Evolutionary conservation across 2,329 filamentous ascomycete species (phyloP), one percentile per base, ranked within the genome.

Genomic region (Fusarium coffeatum): DNA sequence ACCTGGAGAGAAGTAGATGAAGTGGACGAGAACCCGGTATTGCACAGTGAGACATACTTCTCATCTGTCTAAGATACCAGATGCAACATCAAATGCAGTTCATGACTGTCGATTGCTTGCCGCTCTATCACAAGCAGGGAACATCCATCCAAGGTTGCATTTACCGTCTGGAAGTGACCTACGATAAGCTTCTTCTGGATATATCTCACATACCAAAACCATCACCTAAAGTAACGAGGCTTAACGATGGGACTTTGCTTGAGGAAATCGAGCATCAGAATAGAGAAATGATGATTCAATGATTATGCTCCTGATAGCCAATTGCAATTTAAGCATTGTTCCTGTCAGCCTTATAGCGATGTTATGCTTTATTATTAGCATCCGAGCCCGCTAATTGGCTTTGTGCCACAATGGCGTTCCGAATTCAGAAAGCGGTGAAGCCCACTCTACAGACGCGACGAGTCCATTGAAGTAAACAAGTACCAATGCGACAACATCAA

Each of bases 381-480:
- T 12, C 18, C 34, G 10, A 20, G n/a, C n/a, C 46, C 27, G 27
- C 27, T 48, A 25, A 45, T 23, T 45, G 22, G 22, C 22, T 37
- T n/a, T 23, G 12, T 28, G 32, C 60, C 45, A 51, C 51, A 53
- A 48, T 43, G 40, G 28, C 13, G 43, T 64, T 25, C 64, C 47
- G 11, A 5, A 59, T 72, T 18, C 3, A 58, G 71, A 15, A 70
- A 56, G 73, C 74, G 74, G 74, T 76, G 71, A 73, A 50, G 72
- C 72, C 72, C 73, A 74, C 72, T 48, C 56, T 37, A 16, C 37
- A 75, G 60, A 64, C 74, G 74, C 74, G 74, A 74, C 66, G 37
- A 64, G 53, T 40, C 60, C 43, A 16, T 41, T 16, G 32, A 72
- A 71, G 74, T 76, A 75, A 76, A 76, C 74, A 75, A 69, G 50